phyloP scores from a whole-genome alignment of 257 asterid species.

The Nicotiana noctiflora region DNA sequence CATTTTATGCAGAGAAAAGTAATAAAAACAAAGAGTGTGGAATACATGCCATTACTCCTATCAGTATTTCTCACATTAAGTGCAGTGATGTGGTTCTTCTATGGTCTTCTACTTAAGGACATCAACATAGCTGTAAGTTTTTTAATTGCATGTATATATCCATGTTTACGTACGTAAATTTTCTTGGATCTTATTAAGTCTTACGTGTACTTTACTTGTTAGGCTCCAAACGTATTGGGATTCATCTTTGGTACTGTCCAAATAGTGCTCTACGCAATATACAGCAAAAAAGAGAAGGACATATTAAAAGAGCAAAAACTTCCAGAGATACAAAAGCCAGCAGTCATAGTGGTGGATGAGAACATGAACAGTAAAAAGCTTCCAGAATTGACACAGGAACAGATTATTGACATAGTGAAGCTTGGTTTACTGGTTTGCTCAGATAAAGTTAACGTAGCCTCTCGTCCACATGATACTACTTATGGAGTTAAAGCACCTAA shows the following conservation, averaged over 20 bases:
- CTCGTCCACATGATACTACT: slow-evolving; percentile 7
- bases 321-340: slow-evolving; percentile 7
- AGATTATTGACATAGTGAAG: slow-evolving; percentile 39
- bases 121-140: slow-evolving; percentile 43
- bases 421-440: slow-evolving; percentile 29
- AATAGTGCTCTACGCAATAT: slow-evolving; percentile 41
- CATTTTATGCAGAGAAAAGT: slow-evolving; percentile 38
- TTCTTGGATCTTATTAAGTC: background rate
- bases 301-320: slow-evolving; percentile 11
- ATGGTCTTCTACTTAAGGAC: slow-evolving; percentile 38
- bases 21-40: slow-evolving; percentile 40
- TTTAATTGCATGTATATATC: background rate
- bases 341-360: slow-evolving; percentile 10
- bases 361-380: slow-evolving; percentile 14
- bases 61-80: slow-evolving; percentile 46
- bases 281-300: slow-evolving; percentile 23
- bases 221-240: slow-evolving; percentile 55
- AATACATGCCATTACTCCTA: slow-evolving; percentile 45
- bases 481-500: background rate
- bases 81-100: slow-evolving; percentile 54
- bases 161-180: background rate
- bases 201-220: background rate
- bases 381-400: slow-evolving; percentile 29
- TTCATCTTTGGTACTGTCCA: slow-evolving; percentile 49
- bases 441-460: slow-evolving; percentile 29